Base-by-base conservation (phyloP, 106 monocot genomes). In the Dendrobium chrysotoxum region DNA sequence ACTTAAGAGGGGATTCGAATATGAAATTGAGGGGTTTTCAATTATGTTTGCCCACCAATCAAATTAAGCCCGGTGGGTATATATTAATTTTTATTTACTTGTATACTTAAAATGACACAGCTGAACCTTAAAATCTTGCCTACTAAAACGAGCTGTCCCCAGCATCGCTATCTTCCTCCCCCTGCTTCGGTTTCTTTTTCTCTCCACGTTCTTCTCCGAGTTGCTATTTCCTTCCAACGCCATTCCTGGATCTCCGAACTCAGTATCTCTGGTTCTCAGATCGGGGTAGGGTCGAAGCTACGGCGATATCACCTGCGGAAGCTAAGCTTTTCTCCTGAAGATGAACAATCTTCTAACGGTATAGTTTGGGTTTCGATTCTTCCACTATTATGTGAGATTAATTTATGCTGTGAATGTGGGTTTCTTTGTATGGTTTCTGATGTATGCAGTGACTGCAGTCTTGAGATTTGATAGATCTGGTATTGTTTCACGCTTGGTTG, bases 261-360 rank as follows among this genome's bases (percentile, higher is more conserved):
- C n/a, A 5, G 2, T 40, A 41, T 41, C 74, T 41, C 74, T 26
- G 13, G 21, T n/a, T 42, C 41, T 30, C n/a, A 38, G 71, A 71
- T 75, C 41, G 74, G 42, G 23, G 41, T 26, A 15, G 18, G 25
- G 39, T 47, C 15, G 74, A 42, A 74, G 41, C 71, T 74, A n/a
- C n/a, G 74, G 74, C 6, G 74, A 74, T 40, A 41, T 74, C 40
- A 41, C 15, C 12, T 17, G 74, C 35, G 28, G 70, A 31, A 23
- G 40, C 41, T 40, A 16, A 74, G 74, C 41, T 40, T 28, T 72
- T n/a, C 0, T 50, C 10, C 47, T 5, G 12, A 6, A 76, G 76
- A 76, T 76, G 76, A 76, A 76, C 76, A 50, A 76, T 47, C 76
- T 76, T 47, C 47, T 76, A 76, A 47, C 76, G 76, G 76, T 76